Percentiles rank a stretch among this genome's conserved stretches.
Conservation (phyloP, 371 early-diverging fungal genomes). For the Lichtheimia corymbifera region DNA sequence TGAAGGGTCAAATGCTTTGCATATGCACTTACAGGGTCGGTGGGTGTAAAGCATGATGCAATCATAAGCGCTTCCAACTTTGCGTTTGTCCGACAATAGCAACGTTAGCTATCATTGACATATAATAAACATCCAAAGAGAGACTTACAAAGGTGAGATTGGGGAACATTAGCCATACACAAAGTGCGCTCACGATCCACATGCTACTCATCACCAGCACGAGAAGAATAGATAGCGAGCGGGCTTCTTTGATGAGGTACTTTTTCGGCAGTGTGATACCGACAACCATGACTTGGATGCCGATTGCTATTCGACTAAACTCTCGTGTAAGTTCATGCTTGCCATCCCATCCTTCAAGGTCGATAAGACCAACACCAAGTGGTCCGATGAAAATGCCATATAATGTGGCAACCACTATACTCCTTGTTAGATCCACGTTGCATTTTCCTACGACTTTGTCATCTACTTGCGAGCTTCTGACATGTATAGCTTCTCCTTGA, state of each 20-base stretch:
- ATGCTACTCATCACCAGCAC: slow-evolving; percentile 76
- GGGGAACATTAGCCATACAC: slow-evolving; percentile 21
- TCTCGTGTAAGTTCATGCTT: slow-evolving; percentile 33
- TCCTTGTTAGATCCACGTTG: not conserved
- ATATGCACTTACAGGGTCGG: slow-evolving; percentile 39
- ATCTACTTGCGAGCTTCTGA: slow-evolving; percentile 77
- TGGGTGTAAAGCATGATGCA: slow-evolving; percentile 47
- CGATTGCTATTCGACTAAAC: slow-evolving; percentile 72
- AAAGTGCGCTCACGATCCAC: slow-evolving; percentile 29
- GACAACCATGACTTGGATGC: slow-evolving; percentile 53
- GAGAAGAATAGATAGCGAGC: slow-evolving; percentile 66
- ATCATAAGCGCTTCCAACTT: slow-evolving; percentile 46
- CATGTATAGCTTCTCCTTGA: slow-evolving; percentile 85
- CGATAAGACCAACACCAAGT: slow-evolving; percentile 29
- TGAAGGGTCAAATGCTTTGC: too few relatives aligned
- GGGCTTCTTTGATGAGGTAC: slow-evolving; percentile 55
- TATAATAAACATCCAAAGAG: not conserved
- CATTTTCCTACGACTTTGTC: not conserved
- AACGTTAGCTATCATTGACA: not conserved
- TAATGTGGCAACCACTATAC: slow-evolving; percentile 67
- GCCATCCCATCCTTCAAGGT: slow-evolving; percentile 29
- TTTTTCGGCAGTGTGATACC: slow-evolving; percentile 59
- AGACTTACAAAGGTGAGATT: slow-evolving; percentile 23
- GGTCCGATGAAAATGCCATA: slow-evolving; percentile 84
- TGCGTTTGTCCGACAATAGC: not conserved